Evolutionary conservation across 1,139 yeast species (phyloP), one percentile per base, ranked within the genome.

Genomic region (Blastobotrys proliferans): DNA sequence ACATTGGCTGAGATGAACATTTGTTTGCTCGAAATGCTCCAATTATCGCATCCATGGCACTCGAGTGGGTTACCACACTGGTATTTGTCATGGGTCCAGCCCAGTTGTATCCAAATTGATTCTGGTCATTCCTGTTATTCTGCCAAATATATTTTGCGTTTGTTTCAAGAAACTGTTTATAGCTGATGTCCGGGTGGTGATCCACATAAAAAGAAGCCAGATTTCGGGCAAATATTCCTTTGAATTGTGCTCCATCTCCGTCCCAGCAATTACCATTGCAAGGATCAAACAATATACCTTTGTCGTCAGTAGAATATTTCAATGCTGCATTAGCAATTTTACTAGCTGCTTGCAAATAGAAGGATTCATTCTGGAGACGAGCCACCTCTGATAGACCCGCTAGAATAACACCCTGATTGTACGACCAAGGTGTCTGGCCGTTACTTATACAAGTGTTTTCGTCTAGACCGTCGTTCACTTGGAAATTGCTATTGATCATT

Each of bases 401-500:
- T 3, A 51, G 43, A 13, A 51, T 41, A 4, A 51, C 51, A 1
- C 54, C 54, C 24, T 49, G 52, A 34, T 51, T 51, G 31, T 51
- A 51, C 9, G 49, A 33, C 47, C 49, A 51, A 8, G 29, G 35
- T 10, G 35, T 35, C 13, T 43, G 42, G 13, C 35, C 39, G 34
- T 45, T 44, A 33, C 42, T 44, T 21, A 35, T 22, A 37, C 53
- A 50, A 4, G 34, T 25, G 9, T 38, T 18, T 6, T 18, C 32
- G 26, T 39, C 30, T 27, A 51, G 29, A 8, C 54, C 54, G 19
- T 51, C 54, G 25, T 43, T 48, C 35, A 50, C 33, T 18, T 44
- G 31, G 17, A 37, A 26, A 19, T 44, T 31, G 9, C 17, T 25
- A 17, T 47, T 47, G 27, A 45, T 40, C 44, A 51, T 25, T 3